Base-by-base conservation (phyloP, 805 yeast species). In the Metschnikowia peoriensis region DNA sequence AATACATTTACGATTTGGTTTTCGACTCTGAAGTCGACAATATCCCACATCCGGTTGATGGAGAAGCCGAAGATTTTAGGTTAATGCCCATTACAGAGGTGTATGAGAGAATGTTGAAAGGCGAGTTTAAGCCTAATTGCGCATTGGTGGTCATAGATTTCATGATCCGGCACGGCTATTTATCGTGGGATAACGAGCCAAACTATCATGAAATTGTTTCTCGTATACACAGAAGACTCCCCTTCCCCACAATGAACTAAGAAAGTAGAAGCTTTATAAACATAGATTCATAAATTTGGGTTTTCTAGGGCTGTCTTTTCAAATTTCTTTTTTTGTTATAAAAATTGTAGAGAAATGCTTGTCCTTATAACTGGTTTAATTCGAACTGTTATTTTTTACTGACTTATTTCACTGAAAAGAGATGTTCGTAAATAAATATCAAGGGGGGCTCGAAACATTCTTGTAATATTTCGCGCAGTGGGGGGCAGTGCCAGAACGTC, bases 91-190 rank as follows among this genome's bases (percentile, higher is more conserved):
- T 89, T 1, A 81, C 77, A 4, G 86, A 88, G 55, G 81, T 89
- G 1, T 54, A 77, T 37, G 51, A 62, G 32, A 74, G 79, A n/a
- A 61, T 93, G 29, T 63, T 63, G 11, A 67, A 68, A 0, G 83
- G 83, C 1, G 83, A 86, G 61, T 94, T 94, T 73, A 94, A 93
- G 68, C 96, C 96, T 28, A 94, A 93, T 62, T 88, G 97, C 71
- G 96, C 86, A 0, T 70, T 83, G 34, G 86, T 92, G 2, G 74
- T 88, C 32, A 76, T 91, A 14, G 97, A 93, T 61, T 94, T 94
- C 62, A 73, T 94, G 50, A 79, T 92, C n/a, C 82, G 99, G 60
- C 92, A 87, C 61, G 97, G 97, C 1, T 65, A 76, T 35, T 66
- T 93, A 10, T 81, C 86, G 0, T 75, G 86, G 0, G 88, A 83